Conservation (phyloP, 116 monocot genomes). For the Iris pallida region DNA sequence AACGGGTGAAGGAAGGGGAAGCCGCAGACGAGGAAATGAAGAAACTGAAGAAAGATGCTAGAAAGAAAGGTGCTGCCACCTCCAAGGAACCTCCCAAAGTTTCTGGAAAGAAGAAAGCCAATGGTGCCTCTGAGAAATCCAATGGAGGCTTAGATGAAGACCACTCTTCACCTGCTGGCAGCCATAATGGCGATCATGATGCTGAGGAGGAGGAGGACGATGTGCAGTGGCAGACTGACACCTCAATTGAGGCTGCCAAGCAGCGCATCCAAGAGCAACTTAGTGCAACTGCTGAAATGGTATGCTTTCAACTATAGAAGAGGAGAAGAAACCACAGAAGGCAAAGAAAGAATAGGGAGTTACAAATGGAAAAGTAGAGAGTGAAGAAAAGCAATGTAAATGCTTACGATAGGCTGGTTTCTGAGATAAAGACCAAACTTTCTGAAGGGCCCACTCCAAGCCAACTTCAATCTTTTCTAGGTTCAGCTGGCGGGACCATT, state of each 20-base stretch:
- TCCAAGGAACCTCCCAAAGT: neutral
- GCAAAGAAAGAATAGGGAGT: neutral
- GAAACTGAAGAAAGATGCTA: conserved; percentile 30
- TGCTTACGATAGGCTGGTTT: conserved; percentile 19
- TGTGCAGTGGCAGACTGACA: conserved; percentile 85
- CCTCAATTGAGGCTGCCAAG: conserved; percentile 65
- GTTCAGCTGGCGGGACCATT: conserved; percentile 6
- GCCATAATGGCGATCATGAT: conserved; percentile 42
- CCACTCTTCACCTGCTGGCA: conserved; percentile 21
- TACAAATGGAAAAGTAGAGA: neutral
- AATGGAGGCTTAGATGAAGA: conserved; percentile 41
- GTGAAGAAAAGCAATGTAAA: too few relatives aligned
- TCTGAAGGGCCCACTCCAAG: conserved; percentile 26
- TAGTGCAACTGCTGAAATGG: conserved; percentile 79
- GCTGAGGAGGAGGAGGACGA: conserved; percentile 35
- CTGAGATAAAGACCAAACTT: conserved; percentile 29
- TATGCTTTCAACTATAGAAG: conserved; percentile 61
- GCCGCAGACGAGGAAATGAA: conserved; percentile 28
- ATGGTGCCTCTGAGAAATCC: conserved; percentile 1
- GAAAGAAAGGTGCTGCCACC: conserved; percentile 6
- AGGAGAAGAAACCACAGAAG: conserved; percentile 5
- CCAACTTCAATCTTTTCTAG: conserved; percentile 25
- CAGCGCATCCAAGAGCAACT: conserved; percentile 79
- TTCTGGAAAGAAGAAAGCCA: conserved; percentile 20
- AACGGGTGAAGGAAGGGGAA: conserved; percentile 30